Evolutionary conservation across 2,329 filamentous ascomycete species (phyloP).

Genomic region (Aspergillus transmontanensis): DNA sequence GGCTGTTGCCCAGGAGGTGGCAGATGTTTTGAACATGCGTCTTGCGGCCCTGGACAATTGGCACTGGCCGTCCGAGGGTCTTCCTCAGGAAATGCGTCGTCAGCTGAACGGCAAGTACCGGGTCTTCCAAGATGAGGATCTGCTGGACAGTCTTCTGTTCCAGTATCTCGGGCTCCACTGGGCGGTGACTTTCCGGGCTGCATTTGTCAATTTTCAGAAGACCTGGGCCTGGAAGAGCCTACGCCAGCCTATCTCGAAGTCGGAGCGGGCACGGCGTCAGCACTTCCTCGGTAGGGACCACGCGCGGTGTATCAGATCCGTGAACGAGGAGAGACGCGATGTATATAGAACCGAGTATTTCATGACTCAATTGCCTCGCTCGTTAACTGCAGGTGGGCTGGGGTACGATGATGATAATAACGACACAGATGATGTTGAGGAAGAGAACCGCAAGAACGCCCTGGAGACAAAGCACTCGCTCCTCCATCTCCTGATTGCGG

Average conservation of each 20-base stretch:
- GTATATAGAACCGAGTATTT: slow-evolving; percentile 54
- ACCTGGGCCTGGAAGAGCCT: slow-evolving; percentile 47
- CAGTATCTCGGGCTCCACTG: slow-evolving; percentile 58
- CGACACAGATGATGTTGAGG: slow-evolving; percentile 26
- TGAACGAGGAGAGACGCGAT: slow-evolving; percentile 37
- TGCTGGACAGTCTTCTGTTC: slow-evolving; percentile 58
- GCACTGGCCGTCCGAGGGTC: slow-evolving; percentile 52
- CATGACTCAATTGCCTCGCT: slow-evolving; percentile 56
- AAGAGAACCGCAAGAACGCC: slow-evolving; percentile 45
- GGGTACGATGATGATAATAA: slow-evolving; percentile 43
- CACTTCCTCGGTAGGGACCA: slow-evolving; percentile 44
- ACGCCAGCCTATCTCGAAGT: slow-evolving; percentile 35
- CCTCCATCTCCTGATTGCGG: slow-evolving; percentile 59
- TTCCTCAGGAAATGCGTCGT: slow-evolving; percentile 54
- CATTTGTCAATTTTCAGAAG: slow-evolving; percentile 40
- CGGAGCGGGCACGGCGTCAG: slow-evolving; percentile 45
- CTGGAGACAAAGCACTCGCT: slow-evolving; percentile 58
- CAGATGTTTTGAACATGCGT: slow-evolving; percentile 61
- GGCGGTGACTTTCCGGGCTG: slow-evolving; percentile 50
- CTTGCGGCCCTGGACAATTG: slow-evolving; percentile 54
- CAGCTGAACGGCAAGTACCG: slow-evolving; percentile 62
- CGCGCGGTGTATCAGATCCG: slow-evolving; percentile 16
- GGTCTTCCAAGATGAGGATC: slow-evolving; percentile 62
- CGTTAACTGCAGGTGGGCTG: slow-evolving; percentile 40
- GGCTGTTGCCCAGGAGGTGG: slow-evolving; percentile 55